Base-by-base conservation (phyloP, 2,329 filamentous ascomycete genomes). In the Elsinoe perseae region DNA sequence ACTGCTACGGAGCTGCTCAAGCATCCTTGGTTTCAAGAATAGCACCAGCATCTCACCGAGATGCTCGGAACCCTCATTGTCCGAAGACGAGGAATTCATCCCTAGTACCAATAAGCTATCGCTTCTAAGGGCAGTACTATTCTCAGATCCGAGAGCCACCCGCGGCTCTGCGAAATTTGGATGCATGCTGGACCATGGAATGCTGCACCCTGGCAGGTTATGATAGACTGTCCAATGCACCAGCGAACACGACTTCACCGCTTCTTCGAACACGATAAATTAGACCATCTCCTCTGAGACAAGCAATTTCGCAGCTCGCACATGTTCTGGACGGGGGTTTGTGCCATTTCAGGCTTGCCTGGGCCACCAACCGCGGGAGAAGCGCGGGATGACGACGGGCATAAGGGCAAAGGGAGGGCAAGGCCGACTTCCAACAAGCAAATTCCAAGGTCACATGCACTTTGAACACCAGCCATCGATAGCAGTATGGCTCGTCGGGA, bases 331-430 rank as follows among this genome's bases (percentile, higher is more conserved):
- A 50, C 44, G 25, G 32, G 20, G 12, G 16, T 30, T 50, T 27
- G 6, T 16, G 32, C 25, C 44, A n/a, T 18, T 6, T 4, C 10
- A 52, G 48, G 30, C 48, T 38, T 38, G 48, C 48, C 30, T 20
- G 25, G 48, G 23, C 6, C 5, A 4, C 38, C 48, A 52, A 52
- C 48, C 48, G 25, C 20, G 48, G 48, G 18, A 38, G n/a, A 23
- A 38, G 12, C 25, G n/a, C 48, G 48, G 48, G 48, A 52, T 52
- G 48, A 52, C 48, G 48, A 52, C 25, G 25, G 44, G 27, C 12
- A 25, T 20, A 30, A 50, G 9, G 3, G 23, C 44, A 50, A 8
- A 14, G n/a, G 16, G 14, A 50, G 44, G 27, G 44, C 44, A 32
- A 50, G 23, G 40, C 21, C 40, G n/a, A 20, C 40, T 44, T 44